Evolutionary conservation across 306 rosid genomes (phyloP).

Genomic region (Cotoneaster glaucophyllus): DNA sequence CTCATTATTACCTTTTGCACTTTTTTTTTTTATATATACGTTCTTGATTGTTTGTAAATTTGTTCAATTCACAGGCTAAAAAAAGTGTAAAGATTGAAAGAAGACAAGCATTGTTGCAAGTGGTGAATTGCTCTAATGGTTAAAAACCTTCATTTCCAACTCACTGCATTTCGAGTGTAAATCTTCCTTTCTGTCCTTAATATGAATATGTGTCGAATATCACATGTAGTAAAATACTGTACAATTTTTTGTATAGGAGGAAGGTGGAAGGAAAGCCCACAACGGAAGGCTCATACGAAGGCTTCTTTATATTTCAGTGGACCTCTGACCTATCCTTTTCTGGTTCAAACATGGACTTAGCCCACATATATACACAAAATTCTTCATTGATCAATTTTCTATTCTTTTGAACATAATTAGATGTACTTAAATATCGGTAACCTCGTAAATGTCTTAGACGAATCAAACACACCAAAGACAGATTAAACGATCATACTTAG

Average conservation of each 20-base stretch:
- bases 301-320: neutral
- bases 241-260: neutral
- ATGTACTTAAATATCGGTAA: neutral
- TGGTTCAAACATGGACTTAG: neutral
- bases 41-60: neutral
- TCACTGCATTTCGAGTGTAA: accelerated
- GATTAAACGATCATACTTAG: neutral
- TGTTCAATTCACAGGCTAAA: neutral
- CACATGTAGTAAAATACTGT: neutral
- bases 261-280: neutral
- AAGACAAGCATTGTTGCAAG: neutral
- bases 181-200: too few species aligned
- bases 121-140: neutral
- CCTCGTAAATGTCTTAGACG: too few species aligned
- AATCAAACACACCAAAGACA: neutral
- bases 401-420: neutral
- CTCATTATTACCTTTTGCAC: neutral
- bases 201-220: too few species aligned
- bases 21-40: too few species aligned
- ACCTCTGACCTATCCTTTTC: neutral
- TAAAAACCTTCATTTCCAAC: neutral
- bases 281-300: neutral
- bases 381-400: neutral
- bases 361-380: neutral
- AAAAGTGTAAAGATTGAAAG: neutral